Base-by-base conservation (phyloP, 2,329 filamentous ascomycete genomes). In the Nannizziopsis barbatae region DNA sequence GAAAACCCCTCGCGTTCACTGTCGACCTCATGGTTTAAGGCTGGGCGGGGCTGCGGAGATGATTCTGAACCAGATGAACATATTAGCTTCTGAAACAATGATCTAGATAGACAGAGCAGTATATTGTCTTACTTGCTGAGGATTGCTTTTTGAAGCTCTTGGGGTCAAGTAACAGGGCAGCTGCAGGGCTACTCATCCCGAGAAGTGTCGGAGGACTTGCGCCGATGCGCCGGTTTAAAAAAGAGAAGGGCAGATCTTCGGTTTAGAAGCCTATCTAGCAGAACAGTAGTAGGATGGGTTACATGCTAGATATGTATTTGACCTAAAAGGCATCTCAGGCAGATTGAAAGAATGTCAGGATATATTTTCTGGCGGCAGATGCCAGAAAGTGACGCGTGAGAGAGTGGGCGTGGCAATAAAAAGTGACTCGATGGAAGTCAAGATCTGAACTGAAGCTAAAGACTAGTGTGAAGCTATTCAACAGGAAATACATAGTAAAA, bases 161-260 rank as follows among this genome's bases (percentile, higher is more conserved):
- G 12, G 70, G 69, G 54, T 72, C 62, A 49, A 71, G 57, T 27
- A 71, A 62, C 60, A 70, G 62, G 37, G 65, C 66, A 31, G 69
- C 65, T 45, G 65, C 60, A 31, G 64, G 64, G 37, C 63, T 32
- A 36, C 39, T 51, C 51, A 53, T 53, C 15, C 40, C 47, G 35
- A 42, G 37, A 20, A 33, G 18, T 47, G 2, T 11, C 31, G 27
- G 30, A 27, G 22, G 22, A 27, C 22, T 27, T 27, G 22, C 22
- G 22, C 22, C 22, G 22, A 27, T 27, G 22, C 22, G 22, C 22
- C 7, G 22, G 4, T 27, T 27, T 27, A 7, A 27, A 4, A 27
- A 7, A 27, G 22, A 7, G 22, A 27, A 7, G 7, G 22, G 22
- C 22, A 27, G 22, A 7, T 27, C 3, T 27, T 27, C 22, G 7